Conservation (phyloP, 2,329 filamentous ascomycete genomes). For the Penicillium sp. region DNA sequence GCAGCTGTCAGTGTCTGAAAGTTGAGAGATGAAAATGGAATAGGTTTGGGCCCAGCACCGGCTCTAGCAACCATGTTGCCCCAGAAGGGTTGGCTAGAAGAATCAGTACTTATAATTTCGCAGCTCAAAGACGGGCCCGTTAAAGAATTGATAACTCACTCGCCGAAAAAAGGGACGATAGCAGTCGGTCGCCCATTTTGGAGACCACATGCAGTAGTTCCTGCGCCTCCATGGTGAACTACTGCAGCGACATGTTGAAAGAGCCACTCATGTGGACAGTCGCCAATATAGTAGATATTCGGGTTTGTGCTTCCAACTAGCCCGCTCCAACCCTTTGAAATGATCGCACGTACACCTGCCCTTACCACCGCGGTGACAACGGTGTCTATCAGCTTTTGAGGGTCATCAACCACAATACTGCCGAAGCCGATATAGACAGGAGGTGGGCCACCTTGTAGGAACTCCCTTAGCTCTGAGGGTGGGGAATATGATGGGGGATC, state of each 20-base stretch:
- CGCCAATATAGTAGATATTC: constrained; percentile 51
- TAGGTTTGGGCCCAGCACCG: constrained; percentile 50
- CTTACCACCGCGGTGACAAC: constrained; percentile 49
- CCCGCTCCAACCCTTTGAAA: constrained; percentile 56
- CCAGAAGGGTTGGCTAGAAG: constrained; percentile 51
- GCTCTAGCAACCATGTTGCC: constrained; percentile 51
- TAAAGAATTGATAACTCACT: constrained; percentile 29
- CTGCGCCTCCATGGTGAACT: constrained; percentile 59
- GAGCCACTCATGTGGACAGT: constrained; percentile 59
- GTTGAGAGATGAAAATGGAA: constrained; percentile 48
- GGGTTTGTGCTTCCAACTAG: constrained; percentile 37
- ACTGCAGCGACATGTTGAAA: constrained; percentile 56
- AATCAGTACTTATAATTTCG: background rate
- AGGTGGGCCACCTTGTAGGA: constrained; percentile 47
- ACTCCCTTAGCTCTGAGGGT: constrained; percentile 39
- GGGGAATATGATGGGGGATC: constrained; percentile 40
- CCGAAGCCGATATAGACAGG: constrained; percentile 59
- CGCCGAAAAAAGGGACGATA: constrained; percentile 58
- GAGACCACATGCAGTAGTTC: constrained; percentile 57
- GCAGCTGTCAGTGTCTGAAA: constrained; percentile 45
- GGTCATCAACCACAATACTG: constrained; percentile 55
- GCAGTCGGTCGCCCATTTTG: constrained; percentile 51
- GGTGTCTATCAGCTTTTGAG: constrained; percentile 43
- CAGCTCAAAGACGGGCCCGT: too few relatives aligned
- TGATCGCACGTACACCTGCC: constrained; percentile 51